A percentile compares a stretch with the other conserved stretches of the same genome.
These are phyloP conservation scores for Asterophora parasitica DNA, from an alignment of 768 basidiomycete genomes.

Conservation along the genomic window DNA sequence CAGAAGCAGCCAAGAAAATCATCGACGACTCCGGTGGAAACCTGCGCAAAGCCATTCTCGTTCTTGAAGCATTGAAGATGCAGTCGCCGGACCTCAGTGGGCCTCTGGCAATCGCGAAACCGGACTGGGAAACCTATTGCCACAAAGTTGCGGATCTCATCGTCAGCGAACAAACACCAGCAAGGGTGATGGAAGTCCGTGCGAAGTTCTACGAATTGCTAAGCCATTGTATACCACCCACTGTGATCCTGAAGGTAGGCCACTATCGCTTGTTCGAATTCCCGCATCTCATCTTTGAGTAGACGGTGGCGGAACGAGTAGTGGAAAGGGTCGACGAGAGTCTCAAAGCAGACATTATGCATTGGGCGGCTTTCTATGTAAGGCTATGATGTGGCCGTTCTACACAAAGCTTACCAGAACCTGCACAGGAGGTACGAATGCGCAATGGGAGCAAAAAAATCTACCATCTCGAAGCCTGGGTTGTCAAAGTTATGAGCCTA, in stretches of 20 bases:
- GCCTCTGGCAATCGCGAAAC: conserved; percentile 80
- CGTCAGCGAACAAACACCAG: conserved; percentile 83
- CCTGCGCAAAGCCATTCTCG: conserved; percentile 89
- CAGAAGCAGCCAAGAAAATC: conserved; percentile 70
- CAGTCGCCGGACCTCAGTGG: conserved; percentile 92
- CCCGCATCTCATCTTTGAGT: neutral
- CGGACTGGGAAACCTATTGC: conserved; percentile 99
- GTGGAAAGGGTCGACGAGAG: conserved; percentile 86
- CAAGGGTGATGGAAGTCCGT: conserved; percentile 87
- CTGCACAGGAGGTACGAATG: conserved; percentile 85
- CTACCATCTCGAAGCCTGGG: conserved; percentile 96
- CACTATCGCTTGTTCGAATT: neutral
- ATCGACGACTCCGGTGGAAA: conserved; percentile 83
- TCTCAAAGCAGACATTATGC: conserved; percentile 90
- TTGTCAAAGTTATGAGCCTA: conserved; percentile 91
- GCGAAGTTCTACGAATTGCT: conserved; percentile 92
- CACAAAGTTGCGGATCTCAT: conserved; percentile 89
- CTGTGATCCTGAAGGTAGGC: conserved; percentile 81
- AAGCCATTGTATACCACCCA: conserved; percentile 95
- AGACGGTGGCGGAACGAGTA: conserved; percentile 90
- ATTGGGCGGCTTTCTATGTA: conserved; percentile 97
- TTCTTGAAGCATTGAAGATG: conserved; percentile 95
- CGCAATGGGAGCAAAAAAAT: conserved; percentile 85
- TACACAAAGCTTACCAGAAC: neutral
- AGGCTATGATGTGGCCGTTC: conserved; percentile 19